Conservation (phyloP, 805 yeast species). For the Metschnikowia cerradonensis region DNA sequence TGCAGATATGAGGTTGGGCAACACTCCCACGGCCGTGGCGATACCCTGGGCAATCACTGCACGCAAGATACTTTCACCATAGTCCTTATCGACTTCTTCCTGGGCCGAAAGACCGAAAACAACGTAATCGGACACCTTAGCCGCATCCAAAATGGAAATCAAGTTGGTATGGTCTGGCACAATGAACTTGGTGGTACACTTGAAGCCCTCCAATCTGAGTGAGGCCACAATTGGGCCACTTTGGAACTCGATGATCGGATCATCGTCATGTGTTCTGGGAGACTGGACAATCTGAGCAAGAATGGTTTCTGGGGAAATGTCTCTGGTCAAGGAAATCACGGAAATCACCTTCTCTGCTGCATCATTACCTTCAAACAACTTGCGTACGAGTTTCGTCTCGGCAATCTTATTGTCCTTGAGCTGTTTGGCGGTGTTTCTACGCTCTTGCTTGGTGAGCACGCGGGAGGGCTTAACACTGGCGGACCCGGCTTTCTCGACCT, state of each 20-base stretch:
- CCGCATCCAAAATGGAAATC: slow-evolving; percentile 73
- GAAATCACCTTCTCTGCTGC: slow-evolving; percentile 86
- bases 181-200: slow-evolving; percentile 68
- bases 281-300: slow-evolving; percentile 47
- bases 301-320: slow-evolving; percentile 55
- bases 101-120: slow-evolving; percentile 85
- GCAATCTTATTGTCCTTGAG: slow-evolving; percentile 66
- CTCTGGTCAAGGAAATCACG: slow-evolving; percentile 72
- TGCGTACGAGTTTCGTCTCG: slow-evolving; percentile 54
- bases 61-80: slow-evolving; percentile 87
- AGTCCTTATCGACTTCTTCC: slow-evolving; percentile 70
- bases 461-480: slow-evolving; percentile 34
- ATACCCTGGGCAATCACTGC: slow-evolving; percentile 91
- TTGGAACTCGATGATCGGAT: slow-evolving; percentile 18
- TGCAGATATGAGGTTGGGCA: slow-evolving; percentile 64
- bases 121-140: slow-evolving; percentile 85
- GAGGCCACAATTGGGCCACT: slow-evolving; percentile 49
- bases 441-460: slow-evolving; percentile 48
- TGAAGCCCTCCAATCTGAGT: slow-evolving; percentile 59
- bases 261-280: slow-evolving; percentile 19
- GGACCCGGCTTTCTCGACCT: slow-evolving; percentile 64
- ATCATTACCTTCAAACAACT: slow-evolving; percentile 70
- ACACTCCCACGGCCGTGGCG: slow-evolving; percentile 72
- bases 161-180: slow-evolving; percentile 67
- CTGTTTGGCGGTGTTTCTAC: slow-evolving; percentile 79